Percentiles rank a stretch among this genome's conserved stretches.
These are phyloP conservation scores for Colletotrichum sp. DNA, from an alignment of 2,329 filamentous ascomycete species.

Conservation along the genomic window DNA sequence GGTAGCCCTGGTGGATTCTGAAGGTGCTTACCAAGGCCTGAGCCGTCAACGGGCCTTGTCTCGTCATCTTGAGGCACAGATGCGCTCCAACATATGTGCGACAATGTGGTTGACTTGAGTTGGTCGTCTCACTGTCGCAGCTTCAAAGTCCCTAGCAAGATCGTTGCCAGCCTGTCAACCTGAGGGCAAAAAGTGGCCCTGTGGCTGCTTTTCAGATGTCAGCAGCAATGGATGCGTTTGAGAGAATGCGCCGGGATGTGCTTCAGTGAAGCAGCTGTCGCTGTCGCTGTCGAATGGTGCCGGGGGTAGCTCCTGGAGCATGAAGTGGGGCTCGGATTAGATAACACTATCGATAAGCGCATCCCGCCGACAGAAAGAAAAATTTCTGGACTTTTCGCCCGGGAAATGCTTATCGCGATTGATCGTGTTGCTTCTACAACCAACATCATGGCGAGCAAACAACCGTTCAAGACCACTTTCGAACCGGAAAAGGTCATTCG, in stretches of 20 bases:
- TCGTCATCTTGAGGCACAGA: slow-evolving; percentile 10
- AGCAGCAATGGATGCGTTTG: not conserved
- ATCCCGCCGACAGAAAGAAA: slow-evolving; percentile 10
- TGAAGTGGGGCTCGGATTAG: not conserved
- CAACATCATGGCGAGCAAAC: slow-evolving; percentile 62
- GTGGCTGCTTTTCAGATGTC: not conserved
- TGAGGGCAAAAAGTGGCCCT: not conserved
- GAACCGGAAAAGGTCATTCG: slow-evolving; percentile 82
- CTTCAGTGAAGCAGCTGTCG: not conserved
- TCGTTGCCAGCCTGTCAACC: not conserved
- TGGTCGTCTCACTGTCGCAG: not conserved
- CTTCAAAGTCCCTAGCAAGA: not conserved
- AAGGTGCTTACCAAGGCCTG: slow-evolving; percentile 54
- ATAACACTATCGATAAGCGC: slow-evolving; percentile 18
- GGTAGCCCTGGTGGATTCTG: not conserved
- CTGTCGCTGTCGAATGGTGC: not conserved
- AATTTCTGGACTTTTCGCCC: not conserved
- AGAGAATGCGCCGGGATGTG: not conserved
- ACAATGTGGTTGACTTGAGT: not conserved
- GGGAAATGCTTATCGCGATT: not conserved
- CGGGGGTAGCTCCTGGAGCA: not conserved
- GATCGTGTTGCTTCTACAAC: not conserved
- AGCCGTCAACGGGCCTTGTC: slow-evolving; percentile 57
- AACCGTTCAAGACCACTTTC: slow-evolving; percentile 84
- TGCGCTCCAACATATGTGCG: not conserved